phyloP scores from a whole-genome alignment of 1,284 basidiomycete genomes.

The Ceratobasidium sp. region DNA sequence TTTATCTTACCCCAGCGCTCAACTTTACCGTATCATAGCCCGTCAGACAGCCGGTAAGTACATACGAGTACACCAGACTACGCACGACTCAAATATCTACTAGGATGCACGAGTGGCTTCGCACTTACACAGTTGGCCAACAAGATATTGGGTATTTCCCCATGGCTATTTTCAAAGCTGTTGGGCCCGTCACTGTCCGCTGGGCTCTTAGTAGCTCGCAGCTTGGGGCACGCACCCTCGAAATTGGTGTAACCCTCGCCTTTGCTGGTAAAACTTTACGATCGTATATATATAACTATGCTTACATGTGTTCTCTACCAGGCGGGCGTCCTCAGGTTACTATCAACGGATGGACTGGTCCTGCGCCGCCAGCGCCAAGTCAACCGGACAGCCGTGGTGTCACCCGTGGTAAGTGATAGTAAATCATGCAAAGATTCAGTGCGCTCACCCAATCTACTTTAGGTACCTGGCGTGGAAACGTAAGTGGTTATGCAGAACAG shows the following conservation, averaged over 20 bases:
- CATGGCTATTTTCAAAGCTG: slow-evolving; percentile 60
- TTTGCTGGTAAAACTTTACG: slow-evolving; percentile 38
- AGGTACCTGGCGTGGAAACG: slow-evolving; percentile 45
- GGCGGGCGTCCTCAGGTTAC: slow-evolving; percentile 46
- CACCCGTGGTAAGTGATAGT: slow-evolving; percentile 43
- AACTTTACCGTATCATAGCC: neutral
- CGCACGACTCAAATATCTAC: neutral
- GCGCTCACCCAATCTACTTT: neutral
- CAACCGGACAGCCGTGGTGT: slow-evolving; percentile 47
- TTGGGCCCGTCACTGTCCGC: slow-evolving; percentile 45
- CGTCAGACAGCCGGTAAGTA: slow-evolving; percentile 31
- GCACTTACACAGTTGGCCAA: slow-evolving; percentile 58
- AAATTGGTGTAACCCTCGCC: slow-evolving; percentile 41
- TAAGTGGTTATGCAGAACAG: neutral
- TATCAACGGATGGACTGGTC: slow-evolving; percentile 46
- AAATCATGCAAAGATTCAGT: neutral
- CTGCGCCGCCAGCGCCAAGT: slow-evolving; percentile 45
- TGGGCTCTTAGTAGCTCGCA: slow-evolving; percentile 41
- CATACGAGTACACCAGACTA: neutral
- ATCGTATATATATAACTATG: neutral
- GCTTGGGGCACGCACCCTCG: slow-evolving; percentile 45
- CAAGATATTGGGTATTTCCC: slow-evolving; percentile 55
- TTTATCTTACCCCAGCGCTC: neutral
- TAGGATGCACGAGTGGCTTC: slow-evolving; percentile 63
- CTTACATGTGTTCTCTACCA: slow-evolving; percentile 14